A percentile compares a stretch with the other conserved stretches of the same genome.
Conservation (phyloP, 2,329 filamentous ascomycete genomes). For the Pestalotiopsis fici region DNA sequence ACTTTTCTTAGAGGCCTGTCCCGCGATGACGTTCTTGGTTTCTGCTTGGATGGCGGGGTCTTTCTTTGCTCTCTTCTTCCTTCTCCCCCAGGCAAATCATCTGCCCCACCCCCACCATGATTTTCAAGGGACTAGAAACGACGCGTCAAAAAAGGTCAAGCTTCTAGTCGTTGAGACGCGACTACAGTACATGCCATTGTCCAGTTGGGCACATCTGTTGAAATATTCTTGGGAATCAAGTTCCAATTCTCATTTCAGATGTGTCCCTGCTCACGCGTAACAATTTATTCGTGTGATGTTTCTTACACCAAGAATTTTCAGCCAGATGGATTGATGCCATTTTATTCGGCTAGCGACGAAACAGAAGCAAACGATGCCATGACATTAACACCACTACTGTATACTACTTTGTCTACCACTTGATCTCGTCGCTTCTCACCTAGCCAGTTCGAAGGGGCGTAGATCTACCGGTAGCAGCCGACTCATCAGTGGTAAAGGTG, state of each 20-base stretch:
- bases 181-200: neutral
- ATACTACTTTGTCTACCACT: neutral
- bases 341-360: neutral
- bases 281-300: neutral
- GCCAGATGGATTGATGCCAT: neutral
- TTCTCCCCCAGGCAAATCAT: neutral
- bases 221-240: neutral
- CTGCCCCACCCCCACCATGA: neutral
- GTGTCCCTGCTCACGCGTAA: neutral
- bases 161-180: neutral
- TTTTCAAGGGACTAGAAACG: neutral
- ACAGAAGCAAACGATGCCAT: neutral
- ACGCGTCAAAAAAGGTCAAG: neutral
- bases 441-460: too few relatives aligned
- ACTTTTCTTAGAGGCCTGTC: too few relatives aligned
- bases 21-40: neutral
- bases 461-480: too few relatives aligned
- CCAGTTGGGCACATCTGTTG: neutral
- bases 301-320: neutral
- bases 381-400: neutral
- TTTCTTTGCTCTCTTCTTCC: neutral
- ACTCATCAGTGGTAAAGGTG: neutral
- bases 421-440: too few relatives aligned
- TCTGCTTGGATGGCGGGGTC: neutral
- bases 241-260: neutral